These are phyloP conservation scores for Steccherinum ochraceum DNA, from an alignment of 768 basidiomycete species.

Conservation along the genomic window DNA sequence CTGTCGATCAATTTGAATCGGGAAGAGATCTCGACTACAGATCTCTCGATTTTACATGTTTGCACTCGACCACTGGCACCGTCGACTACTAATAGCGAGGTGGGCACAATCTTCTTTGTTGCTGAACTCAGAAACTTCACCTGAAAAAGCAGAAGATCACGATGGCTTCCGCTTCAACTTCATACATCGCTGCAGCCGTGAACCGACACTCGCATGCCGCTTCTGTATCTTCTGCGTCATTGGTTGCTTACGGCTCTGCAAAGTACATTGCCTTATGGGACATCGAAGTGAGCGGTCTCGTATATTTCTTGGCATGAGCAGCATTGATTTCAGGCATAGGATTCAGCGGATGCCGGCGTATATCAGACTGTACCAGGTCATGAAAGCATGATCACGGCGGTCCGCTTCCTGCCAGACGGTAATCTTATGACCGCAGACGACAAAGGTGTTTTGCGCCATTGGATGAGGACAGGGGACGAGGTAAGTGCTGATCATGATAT, in stretches of 20 bases:
- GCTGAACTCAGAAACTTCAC: too few relatives aligned
- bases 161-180: slow-evolving; percentile 18
- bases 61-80: too few relatives aligned
- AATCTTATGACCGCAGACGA: slow-evolving; percentile 71
- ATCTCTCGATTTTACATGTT: too few relatives aligned
- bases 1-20: too few relatives aligned
- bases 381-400: slow-evolving; percentile 64
- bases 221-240: slow-evolving; percentile 24
- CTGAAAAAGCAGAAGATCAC: too few relatives aligned
- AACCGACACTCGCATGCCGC: slow-evolving; percentile 41
- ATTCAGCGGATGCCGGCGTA: slow-evolving; percentile 46
- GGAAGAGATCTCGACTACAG: too few relatives aligned
- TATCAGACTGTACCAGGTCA: slow-evolving; percentile 72
- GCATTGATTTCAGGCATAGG: slow-evolving; percentile 28
- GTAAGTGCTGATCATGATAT: slow-evolving; percentile 13
- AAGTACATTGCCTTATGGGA: slow-evolving; percentile 58
- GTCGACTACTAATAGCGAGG: too few relatives aligned
- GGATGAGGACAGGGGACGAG: slow-evolving; percentile 37
- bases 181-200: slow-evolving; percentile 41
- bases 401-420: slow-evolving; percentile 54
- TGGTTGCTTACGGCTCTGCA: slow-evolving; percentile 54
- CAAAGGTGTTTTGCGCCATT: slow-evolving; percentile 57
- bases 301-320: background rate
- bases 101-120: too few relatives aligned
- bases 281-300: slow-evolving; percentile 29